phyloP scores from a whole-genome alignment of 331 rosid species.

The Malus hybrid region DNA sequence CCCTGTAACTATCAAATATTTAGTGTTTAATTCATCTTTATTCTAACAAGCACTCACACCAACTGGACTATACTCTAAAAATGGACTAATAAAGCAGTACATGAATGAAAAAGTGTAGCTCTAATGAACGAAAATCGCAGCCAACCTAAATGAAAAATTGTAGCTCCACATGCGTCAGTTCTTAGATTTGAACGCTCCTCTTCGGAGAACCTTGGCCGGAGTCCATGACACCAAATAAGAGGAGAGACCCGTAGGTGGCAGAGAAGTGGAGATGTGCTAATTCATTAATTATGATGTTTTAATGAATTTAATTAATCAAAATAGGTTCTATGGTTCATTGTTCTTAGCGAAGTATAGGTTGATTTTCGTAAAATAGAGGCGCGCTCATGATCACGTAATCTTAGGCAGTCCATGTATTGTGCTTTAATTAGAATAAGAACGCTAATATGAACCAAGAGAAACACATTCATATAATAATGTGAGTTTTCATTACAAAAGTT shows the following conservation, averaged over 20 bases:
- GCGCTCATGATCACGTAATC: not conserved
- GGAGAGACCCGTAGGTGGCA: not conserved
- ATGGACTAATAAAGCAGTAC: too few relatives aligned
- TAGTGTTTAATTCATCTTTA: too few relatives aligned
- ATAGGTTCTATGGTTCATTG: not conserved
- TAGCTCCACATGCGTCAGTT: not conserved
- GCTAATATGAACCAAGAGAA: not conserved
- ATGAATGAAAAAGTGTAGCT: too few relatives aligned
- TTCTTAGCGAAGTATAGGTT: not conserved
- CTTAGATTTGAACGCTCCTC: not conserved
- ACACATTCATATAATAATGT: not conserved
- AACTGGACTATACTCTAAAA: too few relatives aligned
- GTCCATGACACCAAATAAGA: not conserved
- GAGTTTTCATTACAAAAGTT: conserved; percentile 6
- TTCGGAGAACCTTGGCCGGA: not conserved
- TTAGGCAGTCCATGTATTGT: not conserved
- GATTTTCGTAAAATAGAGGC: not conserved
- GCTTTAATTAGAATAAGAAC: not conserved
- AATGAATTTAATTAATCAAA: not conserved
- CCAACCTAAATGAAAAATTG: too few relatives aligned
- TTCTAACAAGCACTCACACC: too few relatives aligned
- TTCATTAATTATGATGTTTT: not conserved
- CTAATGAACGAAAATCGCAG: too few relatives aligned
- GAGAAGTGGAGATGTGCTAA: not conserved
- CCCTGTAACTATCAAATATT: too few relatives aligned